phyloP scores from a whole-genome alignment of 306 rosid genomes.

The Sindora glabra region DNA sequence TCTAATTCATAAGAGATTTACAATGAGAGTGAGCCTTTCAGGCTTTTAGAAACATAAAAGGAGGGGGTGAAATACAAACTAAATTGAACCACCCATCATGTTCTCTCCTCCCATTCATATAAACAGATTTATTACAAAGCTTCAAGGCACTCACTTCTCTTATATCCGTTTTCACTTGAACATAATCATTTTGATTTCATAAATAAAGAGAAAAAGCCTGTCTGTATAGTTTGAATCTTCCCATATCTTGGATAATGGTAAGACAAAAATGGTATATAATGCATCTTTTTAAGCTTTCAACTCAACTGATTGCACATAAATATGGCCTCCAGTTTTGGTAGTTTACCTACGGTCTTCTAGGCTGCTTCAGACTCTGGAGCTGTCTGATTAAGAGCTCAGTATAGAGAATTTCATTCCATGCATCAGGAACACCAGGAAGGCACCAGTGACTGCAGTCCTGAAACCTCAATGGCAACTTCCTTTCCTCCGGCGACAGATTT shows the following conservation, averaged over 20 bases:
- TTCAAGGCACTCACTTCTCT: background rate
- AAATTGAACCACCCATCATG: constrained; percentile 9
- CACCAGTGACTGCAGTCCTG: constrained; percentile 99
- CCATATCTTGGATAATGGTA: constrained; percentile 9
- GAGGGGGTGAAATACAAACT: background rate
- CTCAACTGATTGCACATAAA: constrained; percentile 5
- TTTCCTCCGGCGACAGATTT: constrained; percentile 43
- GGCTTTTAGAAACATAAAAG: constrained; percentile 22
- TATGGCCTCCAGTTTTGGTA: background rate
- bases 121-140: constrained; percentile 24
- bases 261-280: constrained; percentile 17
- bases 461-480: constrained; percentile 45
- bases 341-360: constrained; percentile 49
- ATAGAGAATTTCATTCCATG: constrained; percentile 81
- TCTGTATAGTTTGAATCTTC: constrained; percentile 9
- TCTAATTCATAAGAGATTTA: constrained; percentile 25
- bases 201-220: constrained; percentile 4
- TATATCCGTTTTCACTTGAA: background rate
- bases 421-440: constrained; percentile 94
- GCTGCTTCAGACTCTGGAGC: constrained; percentile 31
- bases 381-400: constrained; percentile 57
- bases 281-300: constrained; percentile 12
- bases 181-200: constrained; percentile 5
- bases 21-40: constrained; percentile 33
- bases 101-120: constrained; percentile 17